Base-by-base conservation (phyloP, 2,329 filamentous ascomycete genomes). In the Talaromyces sp. region DNA sequence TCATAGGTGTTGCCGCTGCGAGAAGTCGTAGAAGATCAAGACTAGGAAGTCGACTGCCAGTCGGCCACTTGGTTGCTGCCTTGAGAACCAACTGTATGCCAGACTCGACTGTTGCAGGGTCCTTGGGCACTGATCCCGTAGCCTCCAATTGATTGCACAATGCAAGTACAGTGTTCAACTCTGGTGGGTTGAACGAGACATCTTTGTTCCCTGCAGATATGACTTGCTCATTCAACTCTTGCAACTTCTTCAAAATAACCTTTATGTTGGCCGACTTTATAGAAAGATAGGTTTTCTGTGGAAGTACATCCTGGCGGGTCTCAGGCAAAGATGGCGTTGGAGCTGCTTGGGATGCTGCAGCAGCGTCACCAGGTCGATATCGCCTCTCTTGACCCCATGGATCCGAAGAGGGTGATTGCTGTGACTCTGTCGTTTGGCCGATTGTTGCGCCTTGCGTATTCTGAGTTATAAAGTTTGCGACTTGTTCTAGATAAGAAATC, bases 1-100 rank as follows among this genome's bases (percentile, higher is more conserved):
- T 84, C 1, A 83, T 76, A 0, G 90, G 84, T 8, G 82, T 83
- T 5, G 85, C 86, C 0, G 87, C 86, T 1, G 90, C 88, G 29
- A 95, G 81, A 55, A 96, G 86, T n/a, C 95, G 90, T 5, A 98
- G 82, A 1, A 98, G 80, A 72, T 98, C 95, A 0, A 99, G 83
- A 13, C 87, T 90, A 0, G 95, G 90, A 0, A 99, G 82, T 52
- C 92, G 88, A 66, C 91, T 89, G 13, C 86, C 81, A 58, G 89
- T 86, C 2, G 93, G 89, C 95, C 95, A 99, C 32, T 81, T 75
- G 0, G 89, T 91, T 19, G 87, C 84, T 58, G 96, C 83, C 68
- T 87, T 90, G 61, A 91, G 77, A 6, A 92, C 80, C 0, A 91
- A 77, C 24, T 86, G 79, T 3, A 93, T 74, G 0, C 86, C 83